A percentile compares a stretch with the other conserved stretches of the same genome.
phyloP scores from a whole-genome alignment of 2,329 filamentous ascomycete species.

The Trichoderma afroharzianum region DNA sequence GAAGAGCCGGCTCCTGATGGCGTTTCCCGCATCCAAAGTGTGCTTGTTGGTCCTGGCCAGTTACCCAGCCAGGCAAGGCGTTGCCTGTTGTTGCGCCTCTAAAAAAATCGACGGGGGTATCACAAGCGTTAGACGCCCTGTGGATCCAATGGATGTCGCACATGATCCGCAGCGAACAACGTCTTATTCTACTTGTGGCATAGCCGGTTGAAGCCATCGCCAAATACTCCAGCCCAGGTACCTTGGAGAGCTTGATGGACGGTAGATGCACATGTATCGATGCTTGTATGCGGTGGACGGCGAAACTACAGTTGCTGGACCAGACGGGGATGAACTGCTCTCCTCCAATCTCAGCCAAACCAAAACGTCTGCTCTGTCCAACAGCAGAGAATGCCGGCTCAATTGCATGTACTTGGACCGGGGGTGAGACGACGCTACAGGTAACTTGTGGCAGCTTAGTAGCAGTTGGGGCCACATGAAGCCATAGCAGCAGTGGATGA shows the following conservation, averaged over 20 bases:
- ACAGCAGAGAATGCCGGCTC: not conserved
- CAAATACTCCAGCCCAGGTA: not conserved
- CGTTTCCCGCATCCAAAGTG: not conserved
- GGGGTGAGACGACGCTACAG: not conserved
- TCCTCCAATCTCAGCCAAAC: not conserved
- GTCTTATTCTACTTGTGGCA: slow-evolving; percentile 27
- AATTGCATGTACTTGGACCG: not conserved
- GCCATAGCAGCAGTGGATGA: not conserved
- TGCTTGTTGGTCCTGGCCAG: slow-evolving; percentile 22
- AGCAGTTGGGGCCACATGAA: not conserved
- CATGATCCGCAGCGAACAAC: slow-evolving; percentile 28
- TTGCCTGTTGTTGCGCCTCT: slow-evolving; percentile 13
- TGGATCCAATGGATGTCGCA: slow-evolving; percentile 31
- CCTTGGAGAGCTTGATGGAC: not conserved
- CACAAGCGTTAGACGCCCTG: slow-evolving; percentile 31
- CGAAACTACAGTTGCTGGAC: not conserved
- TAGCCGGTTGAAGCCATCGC: slow-evolving; percentile 17
- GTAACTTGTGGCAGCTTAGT: not conserved
- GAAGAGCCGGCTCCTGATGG: not conserved
- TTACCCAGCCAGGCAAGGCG: slow-evolving; percentile 10
- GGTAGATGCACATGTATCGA: not conserved
- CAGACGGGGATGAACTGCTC: not conserved
- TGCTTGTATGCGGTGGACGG: not conserved
- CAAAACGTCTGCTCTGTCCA: not conserved
- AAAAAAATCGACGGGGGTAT: slow-evolving; percentile 16